These are phyloP conservation scores for Trebouxia sp. DNA, from an alignment of 139 green algal genomes.

Conservation along the genomic window DNA sequence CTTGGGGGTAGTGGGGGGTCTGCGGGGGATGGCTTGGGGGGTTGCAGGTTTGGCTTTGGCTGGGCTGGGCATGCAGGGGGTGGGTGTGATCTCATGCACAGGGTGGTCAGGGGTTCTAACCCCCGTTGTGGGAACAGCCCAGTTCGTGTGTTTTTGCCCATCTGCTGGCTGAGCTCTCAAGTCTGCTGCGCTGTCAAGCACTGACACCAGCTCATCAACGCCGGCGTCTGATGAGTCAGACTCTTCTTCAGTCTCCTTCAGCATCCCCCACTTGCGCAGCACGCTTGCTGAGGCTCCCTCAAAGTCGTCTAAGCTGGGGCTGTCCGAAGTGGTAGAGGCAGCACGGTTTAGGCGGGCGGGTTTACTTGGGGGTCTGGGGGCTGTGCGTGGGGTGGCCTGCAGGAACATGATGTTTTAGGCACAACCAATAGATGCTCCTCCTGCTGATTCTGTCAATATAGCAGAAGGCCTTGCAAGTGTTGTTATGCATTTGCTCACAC, in stretches of 20 bases:
- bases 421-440: no score
- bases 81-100: slow-evolving; percentile 9
- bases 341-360: not conserved
- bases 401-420: no score
- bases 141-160: not conserved
- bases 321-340: not conserved
- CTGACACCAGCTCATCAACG: not conserved
- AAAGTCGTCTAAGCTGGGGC: not conserved
- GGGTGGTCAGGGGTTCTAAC: not conserved
- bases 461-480: no score
- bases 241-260: slow-evolving; percentile 11
- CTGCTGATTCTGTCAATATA: no score
- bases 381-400: not conserved
- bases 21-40: not conserved
- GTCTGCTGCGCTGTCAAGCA: slow-evolving; percentile 18
- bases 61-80: slow-evolving; percentile 4
- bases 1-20: not conserved
- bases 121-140: not conserved
- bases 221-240: not conserved
- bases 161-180: not conserved
- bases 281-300: slow-evolving; percentile 8
- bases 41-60: not conserved
- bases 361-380: not conserved
- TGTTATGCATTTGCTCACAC: no score
- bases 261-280: slow-evolving; percentile 8